Evolutionary conservation across 352 stramenopile genomes (phyloP).

Genomic region (Phytophthora boehmeriae): DNA sequence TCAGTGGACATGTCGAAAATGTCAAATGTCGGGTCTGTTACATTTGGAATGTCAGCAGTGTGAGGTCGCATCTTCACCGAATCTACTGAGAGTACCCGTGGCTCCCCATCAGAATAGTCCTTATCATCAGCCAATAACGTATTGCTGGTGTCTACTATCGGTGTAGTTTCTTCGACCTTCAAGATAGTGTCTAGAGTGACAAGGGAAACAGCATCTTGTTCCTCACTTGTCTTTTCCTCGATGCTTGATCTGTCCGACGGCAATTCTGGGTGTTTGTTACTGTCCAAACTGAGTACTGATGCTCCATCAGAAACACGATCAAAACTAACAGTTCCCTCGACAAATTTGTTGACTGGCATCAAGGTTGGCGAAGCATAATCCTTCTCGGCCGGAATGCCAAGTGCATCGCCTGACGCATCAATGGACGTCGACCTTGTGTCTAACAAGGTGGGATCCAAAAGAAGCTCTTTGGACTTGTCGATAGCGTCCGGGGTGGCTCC

Average conservation of each 20-base stretch:
- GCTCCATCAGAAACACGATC: slow-evolving; percentile 14
- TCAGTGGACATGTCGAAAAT: slow-evolving; percentile 45
- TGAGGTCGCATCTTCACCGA: not conserved
- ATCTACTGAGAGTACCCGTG: not conserved
- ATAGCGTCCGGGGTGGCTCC: slow-evolving; percentile 7
- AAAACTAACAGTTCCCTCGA: slow-evolving; percentile 12
- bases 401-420: not conserved
- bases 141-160: slow-evolving; percentile 1
- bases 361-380: slow-evolving; percentile 27
- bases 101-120: not conserved
- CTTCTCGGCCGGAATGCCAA: too few species aligned
- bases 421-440: not conserved
- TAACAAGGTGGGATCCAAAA: slow-evolving; percentile 9
- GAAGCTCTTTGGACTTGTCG: slow-evolving; percentile 1
- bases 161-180: slow-evolving; percentile 4
- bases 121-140: slow-evolving; percentile 3
- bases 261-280: slow-evolving; percentile 1
- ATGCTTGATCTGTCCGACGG: not conserved
- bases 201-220: slow-evolving; percentile 1
- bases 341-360: slow-evolving; percentile 22
- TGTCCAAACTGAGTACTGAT: slow-evolving; percentile 3
- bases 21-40: slow-evolving; percentile 22
- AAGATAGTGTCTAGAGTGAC: slow-evolving; percentile 2
- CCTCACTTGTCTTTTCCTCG: slow-evolving; percentile 1
- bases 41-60: not conserved